Conservation (phyloP, 768 basidiomycete species). For the Trametes maxima region DNA sequence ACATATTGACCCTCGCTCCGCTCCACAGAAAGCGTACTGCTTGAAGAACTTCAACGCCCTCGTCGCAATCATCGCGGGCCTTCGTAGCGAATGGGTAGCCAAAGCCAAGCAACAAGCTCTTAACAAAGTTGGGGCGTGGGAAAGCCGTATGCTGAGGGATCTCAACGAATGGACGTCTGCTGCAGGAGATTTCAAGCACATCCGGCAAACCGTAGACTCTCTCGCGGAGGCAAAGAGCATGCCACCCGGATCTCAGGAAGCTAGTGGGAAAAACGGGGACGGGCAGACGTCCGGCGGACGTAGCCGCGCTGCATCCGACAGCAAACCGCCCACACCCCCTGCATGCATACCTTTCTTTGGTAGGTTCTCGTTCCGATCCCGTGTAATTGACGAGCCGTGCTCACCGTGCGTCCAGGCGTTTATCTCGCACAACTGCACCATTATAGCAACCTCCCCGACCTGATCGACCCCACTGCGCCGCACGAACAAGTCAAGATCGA, state of each 20-base stretch:
- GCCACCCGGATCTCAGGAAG: slow-evolving; percentile 53
- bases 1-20: neutral
- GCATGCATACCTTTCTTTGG: slow-evolving; percentile 86
- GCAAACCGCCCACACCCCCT: slow-evolving; percentile 44
- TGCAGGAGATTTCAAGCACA: slow-evolving; percentile 71
- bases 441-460: slow-evolving; percentile 68
- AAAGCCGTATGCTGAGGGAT: slow-evolving; percentile 72
- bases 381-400: too few species aligned
- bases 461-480: slow-evolving; percentile 84
- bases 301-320: slow-evolving; percentile 41
- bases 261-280: slow-evolving; percentile 51
- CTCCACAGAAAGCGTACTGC: slow-evolving; percentile 72
- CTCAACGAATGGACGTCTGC: slow-evolving; percentile 66
- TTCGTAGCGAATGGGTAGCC: slow-evolving; percentile 69
- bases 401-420: slow-evolving; percentile 49
- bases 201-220: slow-evolving; percentile 64
- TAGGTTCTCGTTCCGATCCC: slow-evolving; percentile 34
- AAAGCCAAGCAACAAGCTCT: slow-evolving; percentile 69
- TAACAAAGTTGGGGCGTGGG: slow-evolving; percentile 67
- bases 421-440: slow-evolving; percentile 75
- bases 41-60: slow-evolving; percentile 79
- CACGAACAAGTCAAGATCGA: slow-evolving; percentile 68
- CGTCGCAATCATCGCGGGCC: slow-evolving; percentile 76
- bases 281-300: slow-evolving; percentile 36
- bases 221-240: slow-evolving; percentile 69